These are phyloP conservation scores for Colletotrichum cereale DNA, from an alignment of 2,329 filamentous ascomycete species.

Conservation along the genomic window DNA sequence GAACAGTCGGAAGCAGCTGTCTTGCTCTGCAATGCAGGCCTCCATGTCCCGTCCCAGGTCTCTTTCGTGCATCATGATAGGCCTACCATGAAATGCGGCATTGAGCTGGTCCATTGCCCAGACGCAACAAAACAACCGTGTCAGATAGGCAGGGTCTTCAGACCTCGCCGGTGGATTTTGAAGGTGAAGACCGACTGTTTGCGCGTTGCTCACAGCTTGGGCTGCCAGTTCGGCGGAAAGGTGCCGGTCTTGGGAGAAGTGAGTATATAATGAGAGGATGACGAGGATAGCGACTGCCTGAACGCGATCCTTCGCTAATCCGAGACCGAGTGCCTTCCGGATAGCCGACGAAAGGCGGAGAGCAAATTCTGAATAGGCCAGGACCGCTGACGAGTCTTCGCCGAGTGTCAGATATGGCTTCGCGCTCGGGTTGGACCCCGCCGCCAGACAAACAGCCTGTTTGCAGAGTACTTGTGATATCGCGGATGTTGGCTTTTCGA, in stretches of 20 bases:
- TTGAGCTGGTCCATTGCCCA: conserved; percentile 45
- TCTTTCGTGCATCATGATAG: conserved; percentile 43
- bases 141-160: conserved; percentile 34
- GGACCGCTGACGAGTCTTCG: conserved; percentile 15
- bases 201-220: conserved; percentile 44
- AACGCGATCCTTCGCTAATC: conserved; percentile 33
- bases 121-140: conserved; percentile 44
- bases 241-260: conserved; percentile 39
- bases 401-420: conserved; percentile 39
- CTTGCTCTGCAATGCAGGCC: conserved; percentile 42
- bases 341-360: conserved; percentile 36
- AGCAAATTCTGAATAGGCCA: conserved; percentile 37
- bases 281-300: conserved; percentile 49
- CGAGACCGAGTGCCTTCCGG: conserved; percentile 31
- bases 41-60: conserved; percentile 43
- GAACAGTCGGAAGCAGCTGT: conserved; percentile 43
- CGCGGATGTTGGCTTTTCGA: conserved; percentile 39
- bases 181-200: conserved; percentile 44
- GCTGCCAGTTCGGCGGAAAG: conserved; percentile 41
- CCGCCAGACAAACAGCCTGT: conserved; percentile 43
- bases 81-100: conserved; percentile 44
- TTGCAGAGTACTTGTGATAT: conserved; percentile 41
- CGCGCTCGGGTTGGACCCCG: conserved; percentile 41
- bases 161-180: conserved; percentile 43
- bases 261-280: conserved; percentile 46